Evolutionary conservation across 768 basidiomycete genomes (phyloP).

Genomic region (Naganishia friedmannii): DNA sequence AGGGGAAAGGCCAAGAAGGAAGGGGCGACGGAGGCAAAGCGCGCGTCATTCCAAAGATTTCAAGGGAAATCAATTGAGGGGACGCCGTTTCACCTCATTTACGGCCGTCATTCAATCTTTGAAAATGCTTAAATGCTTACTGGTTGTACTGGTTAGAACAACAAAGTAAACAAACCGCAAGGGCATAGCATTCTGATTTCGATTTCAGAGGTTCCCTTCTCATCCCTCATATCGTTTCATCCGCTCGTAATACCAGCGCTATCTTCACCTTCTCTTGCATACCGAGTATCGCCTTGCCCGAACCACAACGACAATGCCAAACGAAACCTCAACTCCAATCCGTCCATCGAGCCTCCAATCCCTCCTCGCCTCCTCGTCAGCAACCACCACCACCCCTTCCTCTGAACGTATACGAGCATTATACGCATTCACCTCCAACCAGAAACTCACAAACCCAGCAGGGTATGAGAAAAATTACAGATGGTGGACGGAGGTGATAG

Average conservation of each 20-base stretch:
- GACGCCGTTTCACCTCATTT: no score
- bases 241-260: no score
- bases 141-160: no score
- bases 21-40: background rate
- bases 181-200: background rate
- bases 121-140: no score
- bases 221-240: no score
- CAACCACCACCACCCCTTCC: slow-evolving; percentile 39
- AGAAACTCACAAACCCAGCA: slow-evolving; percentile 78
- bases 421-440: slow-evolving; percentile 81
- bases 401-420: slow-evolving; percentile 57
- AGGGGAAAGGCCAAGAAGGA: background rate
- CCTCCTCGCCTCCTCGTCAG: slow-evolving; percentile 32
- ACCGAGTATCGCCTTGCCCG: no score
- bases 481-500: slow-evolving; percentile 66
- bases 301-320: background rate
- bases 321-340: background rate
- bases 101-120: no score
- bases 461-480: slow-evolving; percentile 75
- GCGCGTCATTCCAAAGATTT: background rate
- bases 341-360: slow-evolving; percentile 1
- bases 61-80: no score
- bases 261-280: no score
- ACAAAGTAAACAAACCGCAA: background rate
- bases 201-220: no score